A percentile compares a stretch with the other conserved stretches of the same genome.
Conservation (phyloP, 495 filamentous ascomycete species). For the Lophium mytilinum region DNA sequence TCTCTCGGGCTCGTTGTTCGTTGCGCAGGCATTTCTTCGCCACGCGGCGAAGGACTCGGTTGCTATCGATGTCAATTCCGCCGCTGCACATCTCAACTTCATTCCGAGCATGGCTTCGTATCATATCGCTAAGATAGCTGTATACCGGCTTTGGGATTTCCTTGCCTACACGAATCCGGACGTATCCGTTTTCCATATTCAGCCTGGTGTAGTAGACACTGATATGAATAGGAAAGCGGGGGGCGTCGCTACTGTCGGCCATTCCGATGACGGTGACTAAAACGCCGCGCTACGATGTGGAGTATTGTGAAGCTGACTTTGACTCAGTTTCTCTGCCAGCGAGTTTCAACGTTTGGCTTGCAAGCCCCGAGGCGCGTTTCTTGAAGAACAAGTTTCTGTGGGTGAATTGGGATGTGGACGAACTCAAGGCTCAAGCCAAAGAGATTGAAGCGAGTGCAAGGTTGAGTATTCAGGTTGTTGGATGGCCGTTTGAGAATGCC, state of each 20-base stretch:
- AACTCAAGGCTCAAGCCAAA: conserved; percentile 37
- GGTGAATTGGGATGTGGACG: conserved; percentile 50
- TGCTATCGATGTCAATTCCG: conserved; percentile 34
- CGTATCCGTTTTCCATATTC: conserved; percentile 39
- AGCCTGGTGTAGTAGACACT: conserved; percentile 41
- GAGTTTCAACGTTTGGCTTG: conserved; percentile 44
- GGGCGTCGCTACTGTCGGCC: conserved; percentile 29
- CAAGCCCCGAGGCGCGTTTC: conserved; percentile 41
- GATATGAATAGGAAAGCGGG: conserved; percentile 36
- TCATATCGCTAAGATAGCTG: conserved; percentile 37
- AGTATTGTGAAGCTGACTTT: conserved; percentile 8
- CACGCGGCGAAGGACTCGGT: conserved; percentile 33
- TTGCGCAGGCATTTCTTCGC: conserved; percentile 39
- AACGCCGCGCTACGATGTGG: background rate
- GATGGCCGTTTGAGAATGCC: conserved; percentile 14
- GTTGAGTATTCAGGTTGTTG: conserved; percentile 10
- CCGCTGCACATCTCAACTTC: conserved; percentile 35
- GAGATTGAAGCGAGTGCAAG: conserved; percentile 32
- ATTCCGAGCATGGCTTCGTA: conserved; percentile 32
- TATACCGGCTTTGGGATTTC: conserved; percentile 36
- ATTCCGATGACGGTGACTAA: conserved; percentile 36
- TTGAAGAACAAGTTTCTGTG: conserved; percentile 43
- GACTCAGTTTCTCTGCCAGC: conserved; percentile 35
- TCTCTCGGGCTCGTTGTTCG: conserved; percentile 32
- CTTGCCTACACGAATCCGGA: conserved; percentile 33